A percentile compares a stretch with the other conserved stretches of the same genome.
Conservation (phyloP, 2,329 filamentous ascomycete genomes). For the Atkinsonella hypoxylon region DNA sequence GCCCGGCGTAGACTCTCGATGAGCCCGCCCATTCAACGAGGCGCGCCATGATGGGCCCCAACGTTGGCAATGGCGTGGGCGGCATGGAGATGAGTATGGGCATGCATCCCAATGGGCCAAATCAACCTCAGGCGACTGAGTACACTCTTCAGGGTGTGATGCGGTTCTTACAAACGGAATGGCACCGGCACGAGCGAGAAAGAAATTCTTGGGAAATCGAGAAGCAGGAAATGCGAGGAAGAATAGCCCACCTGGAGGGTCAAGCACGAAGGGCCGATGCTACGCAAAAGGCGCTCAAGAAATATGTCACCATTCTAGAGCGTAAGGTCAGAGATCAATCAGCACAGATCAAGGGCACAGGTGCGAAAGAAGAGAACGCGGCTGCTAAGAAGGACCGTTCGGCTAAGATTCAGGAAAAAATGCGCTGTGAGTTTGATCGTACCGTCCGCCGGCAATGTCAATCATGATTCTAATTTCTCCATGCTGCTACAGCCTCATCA, state of each 20-base stretch:
- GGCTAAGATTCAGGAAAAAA: constrained; percentile 43
- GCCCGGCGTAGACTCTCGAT: constrained; percentile 22
- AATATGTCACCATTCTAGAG: constrained; percentile 84
- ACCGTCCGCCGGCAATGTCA: constrained; percentile 2
- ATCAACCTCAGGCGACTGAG: constrained; percentile 46
- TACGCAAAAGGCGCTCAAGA: constrained; percentile 77
- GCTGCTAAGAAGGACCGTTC: constrained; percentile 39
- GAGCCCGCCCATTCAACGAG: constrained; percentile 22
- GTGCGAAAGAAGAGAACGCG: constrained; percentile 25
- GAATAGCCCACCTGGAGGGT: constrained; percentile 89
- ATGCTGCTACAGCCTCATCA: constrained; percentile 23
- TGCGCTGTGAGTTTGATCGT: constrained; percentile 31
- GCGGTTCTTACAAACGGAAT: constrained; percentile 98
- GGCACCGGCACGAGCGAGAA: constrained; percentile 96
- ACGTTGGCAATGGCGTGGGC: constrained; percentile 32
- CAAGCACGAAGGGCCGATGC: constrained; percentile 77
- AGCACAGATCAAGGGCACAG: constrained; percentile 47
- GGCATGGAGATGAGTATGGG: constrained; percentile 35
- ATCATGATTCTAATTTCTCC: not conserved
- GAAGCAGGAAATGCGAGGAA: constrained; percentile 95
- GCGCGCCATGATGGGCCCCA: constrained; percentile 30
- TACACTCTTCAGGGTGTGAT: constrained; percentile 71
- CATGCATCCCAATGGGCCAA: constrained; percentile 33
- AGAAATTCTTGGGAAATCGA: constrained; percentile 99
- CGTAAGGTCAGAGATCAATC: constrained; percentile 76